Evolutionary conservation across 768 basidiomycete species (phyloP).

Genomic region (Phylloporus sp.): DNA sequence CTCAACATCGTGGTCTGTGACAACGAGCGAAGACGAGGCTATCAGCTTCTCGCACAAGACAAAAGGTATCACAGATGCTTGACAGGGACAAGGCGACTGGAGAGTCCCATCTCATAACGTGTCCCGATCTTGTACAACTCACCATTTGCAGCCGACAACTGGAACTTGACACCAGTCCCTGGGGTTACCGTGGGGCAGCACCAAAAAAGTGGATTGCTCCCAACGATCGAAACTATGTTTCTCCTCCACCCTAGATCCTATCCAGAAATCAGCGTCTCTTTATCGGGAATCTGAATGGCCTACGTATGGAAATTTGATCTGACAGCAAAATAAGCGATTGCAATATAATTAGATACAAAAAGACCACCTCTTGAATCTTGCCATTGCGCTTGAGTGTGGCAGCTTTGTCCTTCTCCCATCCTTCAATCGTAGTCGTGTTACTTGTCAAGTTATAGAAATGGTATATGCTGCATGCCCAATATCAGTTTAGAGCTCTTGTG

Average conservation of each 20-base stretch:
- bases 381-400: conserved; percentile 81
- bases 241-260: conserved; percentile 75
- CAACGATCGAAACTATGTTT: conserved; percentile 79
- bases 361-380: conserved; percentile 70
- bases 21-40: conserved; percentile 7
- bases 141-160: conserved; percentile 69
- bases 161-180: conserved; percentile 76
- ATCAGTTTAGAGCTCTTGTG: conserved; percentile 12
- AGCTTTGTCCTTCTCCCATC: conserved; percentile 96
- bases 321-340: conserved; percentile 1
- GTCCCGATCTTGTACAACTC: conserved; percentile 55
- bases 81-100: background rate
- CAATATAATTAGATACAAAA: background rate
- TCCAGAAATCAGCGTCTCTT: conserved; percentile 8
- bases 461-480: conserved; percentile 58
- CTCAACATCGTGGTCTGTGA: conserved; percentile 35
- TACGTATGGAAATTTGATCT: conserved; percentile 94
- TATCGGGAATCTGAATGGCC: conserved; percentile 20
- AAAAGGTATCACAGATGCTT: conserved; percentile 4
- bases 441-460: conserved; percentile 73
- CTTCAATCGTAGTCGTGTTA: conserved; percentile 95
- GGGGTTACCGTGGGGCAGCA: conserved; percentile 68
- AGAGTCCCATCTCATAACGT: conserved; percentile 3
- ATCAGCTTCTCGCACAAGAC: conserved; percentile 2
- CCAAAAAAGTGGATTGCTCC: conserved; percentile 73